A percentile compares a stretch with the other conserved stretches of the same genome.
phyloP scores from a whole-genome alignment of 352 stramenopile species.

The Saprolegnia diclina region DNA sequence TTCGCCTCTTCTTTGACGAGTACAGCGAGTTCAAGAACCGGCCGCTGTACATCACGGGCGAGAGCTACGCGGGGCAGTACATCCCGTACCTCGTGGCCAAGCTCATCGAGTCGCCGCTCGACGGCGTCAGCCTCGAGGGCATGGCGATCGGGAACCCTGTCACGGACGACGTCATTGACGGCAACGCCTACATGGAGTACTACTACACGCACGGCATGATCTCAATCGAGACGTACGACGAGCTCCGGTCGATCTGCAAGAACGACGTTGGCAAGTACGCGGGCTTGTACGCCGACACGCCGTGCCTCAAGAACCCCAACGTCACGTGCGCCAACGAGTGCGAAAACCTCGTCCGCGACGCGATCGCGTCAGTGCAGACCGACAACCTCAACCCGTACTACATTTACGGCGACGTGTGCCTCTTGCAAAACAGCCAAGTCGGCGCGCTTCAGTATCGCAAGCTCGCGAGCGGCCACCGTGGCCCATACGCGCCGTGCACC shows the following conservation, averaged over 20 bases:
- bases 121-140: constrained; percentile 47
- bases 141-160: constrained; percentile 63
- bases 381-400: constrained; percentile 68
- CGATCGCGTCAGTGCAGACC: constrained; percentile 36
- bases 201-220: constrained; percentile 76
- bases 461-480: constrained; percentile 27
- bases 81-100: constrained; percentile 67
- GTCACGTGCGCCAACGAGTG: constrained; percentile 39
- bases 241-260: constrained; percentile 43
- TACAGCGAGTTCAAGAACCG: constrained; percentile 61
- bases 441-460: constrained; percentile 33
- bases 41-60: constrained; percentile 79
- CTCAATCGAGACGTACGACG: constrained; percentile 53
- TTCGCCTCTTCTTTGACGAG: constrained; percentile 55
- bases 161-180: constrained; percentile 50
- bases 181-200: constrained; percentile 28
- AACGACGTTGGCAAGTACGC: constrained; percentile 38
- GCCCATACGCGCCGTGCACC: background rate
- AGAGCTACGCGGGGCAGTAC: constrained; percentile 87
- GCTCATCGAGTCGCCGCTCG: constrained; percentile 47
- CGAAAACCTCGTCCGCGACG: constrained; percentile 38
- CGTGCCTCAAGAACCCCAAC: constrained; percentile 21
- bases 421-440: constrained; percentile 47
- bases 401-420: constrained; percentile 71
- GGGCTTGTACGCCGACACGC: constrained; percentile 42